A percentile compares a stretch with the other conserved stretches of the same genome.
Evolutionary conservation across 2,329 filamentous ascomycete genomes (phyloP).

Genomic region (Calonectria pseudoreteaudii): DNA sequence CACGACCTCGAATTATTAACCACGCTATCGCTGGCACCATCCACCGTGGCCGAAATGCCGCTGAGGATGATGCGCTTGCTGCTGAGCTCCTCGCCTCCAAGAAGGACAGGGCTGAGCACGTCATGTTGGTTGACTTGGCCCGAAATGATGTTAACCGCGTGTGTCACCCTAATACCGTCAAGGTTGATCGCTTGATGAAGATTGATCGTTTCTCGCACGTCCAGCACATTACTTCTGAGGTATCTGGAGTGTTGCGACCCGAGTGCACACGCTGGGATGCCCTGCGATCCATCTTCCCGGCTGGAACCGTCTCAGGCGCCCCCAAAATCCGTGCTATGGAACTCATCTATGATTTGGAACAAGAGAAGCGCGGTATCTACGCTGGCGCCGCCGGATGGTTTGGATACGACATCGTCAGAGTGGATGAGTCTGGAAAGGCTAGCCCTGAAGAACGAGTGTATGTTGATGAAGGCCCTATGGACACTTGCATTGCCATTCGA

Average conservation of each 20-base stretch:
- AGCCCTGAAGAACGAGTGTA: constrained; percentile 31
- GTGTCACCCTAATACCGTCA: constrained; percentile 88
- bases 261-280: constrained; percentile 94
- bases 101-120: constrained; percentile 94
- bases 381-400: constrained; percentile 98
- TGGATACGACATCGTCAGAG: constrained; percentile 81
- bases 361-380: constrained; percentile 94
- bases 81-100: constrained; percentile 70
- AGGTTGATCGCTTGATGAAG: constrained; percentile 94
- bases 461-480: constrained; percentile 84
- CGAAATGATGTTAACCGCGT: constrained; percentile 97
- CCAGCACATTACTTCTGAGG: constrained; percentile 95
- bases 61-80: constrained; percentile 84
- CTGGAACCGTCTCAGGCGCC: constrained; percentile 93
- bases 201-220: constrained; percentile 97
- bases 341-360: constrained; percentile 92
- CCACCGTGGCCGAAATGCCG: constrained; percentile 78
- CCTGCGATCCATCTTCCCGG: constrained; percentile 96
- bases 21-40: constrained; percentile 98
- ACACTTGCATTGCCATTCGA: constrained; percentile 82
- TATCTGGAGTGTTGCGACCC: constrained; percentile 86
- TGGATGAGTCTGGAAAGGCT: constrained; percentile 63
- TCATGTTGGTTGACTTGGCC: constrained; percentile 97
- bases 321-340: constrained; percentile 98
- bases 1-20: constrained; percentile 88